Evolutionary conservation across 148 eudicot species (phyloP), one percentile per base, ranked within the genome.

Genomic region (Agrostemma githago): DNA sequence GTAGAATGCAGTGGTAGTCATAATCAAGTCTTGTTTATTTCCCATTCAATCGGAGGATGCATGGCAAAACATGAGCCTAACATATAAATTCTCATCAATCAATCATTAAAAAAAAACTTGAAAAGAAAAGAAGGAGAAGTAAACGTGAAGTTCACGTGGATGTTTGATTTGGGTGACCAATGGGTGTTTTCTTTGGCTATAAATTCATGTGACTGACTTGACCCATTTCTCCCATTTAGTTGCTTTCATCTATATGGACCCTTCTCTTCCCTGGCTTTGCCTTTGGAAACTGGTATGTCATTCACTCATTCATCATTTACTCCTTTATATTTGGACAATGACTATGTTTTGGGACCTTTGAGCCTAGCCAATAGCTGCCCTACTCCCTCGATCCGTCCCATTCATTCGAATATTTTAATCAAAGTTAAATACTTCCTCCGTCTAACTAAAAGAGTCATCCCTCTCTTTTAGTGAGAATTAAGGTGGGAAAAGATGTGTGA

Each of bases 111-210:
- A 6, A 48, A 59, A 38, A 75, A 17, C 8, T 48, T 3, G 4
- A 17, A 56, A 66, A 58, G 46, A 20, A 54, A 66, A 72, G 16
- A 38, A 43, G 8, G 59, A 58, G 42, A 48, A 6, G 37, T 7
- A 43, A 76, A 79, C 66, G 76, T 74, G 82, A 79, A 64, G 72
- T 75, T 75, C 79, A 79, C 82, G 82, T 79, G 82, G 17, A 51
- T 16, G 26, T 42, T 66, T 7, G 54, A 54, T 62, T 43, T 62
- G 41, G 66, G 12, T 44, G 72, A 7, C 41, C 66, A 75, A 59
- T 42, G 64, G 65, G 39, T 26, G 34, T 2, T 53, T 70, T 43
- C 34, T 64, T 41, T 65, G 79, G 21, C 72, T 74, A 44, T 62
- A 54, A 39, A 14, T 70, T 57, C 82, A 79, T 75, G 82, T 79